phyloP scores from a whole-genome alignment of 345 rosid genomes.

The Brassica rapa region DNA sequence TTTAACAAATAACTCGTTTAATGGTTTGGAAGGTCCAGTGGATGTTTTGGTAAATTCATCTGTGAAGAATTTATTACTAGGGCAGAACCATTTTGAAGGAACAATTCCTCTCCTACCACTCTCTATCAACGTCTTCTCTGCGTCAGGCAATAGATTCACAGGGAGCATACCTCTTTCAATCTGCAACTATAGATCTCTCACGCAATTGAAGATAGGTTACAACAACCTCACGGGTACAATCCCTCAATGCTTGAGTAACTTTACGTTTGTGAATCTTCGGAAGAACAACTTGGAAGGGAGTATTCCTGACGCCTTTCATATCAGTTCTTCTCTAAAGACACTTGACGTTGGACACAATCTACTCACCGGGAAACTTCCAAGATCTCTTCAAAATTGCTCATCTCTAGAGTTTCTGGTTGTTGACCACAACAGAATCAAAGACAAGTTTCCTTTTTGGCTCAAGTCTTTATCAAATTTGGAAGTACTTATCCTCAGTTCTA shows the following conservation, averaged over 20 bases:
- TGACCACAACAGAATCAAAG: neutral
- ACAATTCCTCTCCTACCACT: too few relatives aligned
- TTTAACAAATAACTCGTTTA: too few relatives aligned
- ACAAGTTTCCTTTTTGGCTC: slow-evolving; percentile 29
- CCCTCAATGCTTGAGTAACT: neutral
- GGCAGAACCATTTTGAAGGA: too few relatives aligned
- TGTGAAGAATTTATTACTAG: too few relatives aligned
- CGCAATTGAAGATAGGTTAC: accelerated
- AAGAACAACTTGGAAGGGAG: neutral
- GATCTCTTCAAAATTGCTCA: neutral
- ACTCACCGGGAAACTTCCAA: neutral
- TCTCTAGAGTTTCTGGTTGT: neutral
- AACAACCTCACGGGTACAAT: slow-evolving; percentile 13
- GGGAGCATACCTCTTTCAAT: neutral
- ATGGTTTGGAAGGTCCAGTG: too few relatives aligned
- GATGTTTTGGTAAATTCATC: too few relatives aligned
- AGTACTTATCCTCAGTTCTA: slow-evolving; percentile 24
- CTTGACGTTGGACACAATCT: neutral
- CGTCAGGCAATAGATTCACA: neutral
- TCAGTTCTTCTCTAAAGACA: neutral
- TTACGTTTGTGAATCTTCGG: neutral
- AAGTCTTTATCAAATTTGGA: slow-evolving; percentile 13
- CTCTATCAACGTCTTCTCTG: too few relatives aligned
- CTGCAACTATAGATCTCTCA: neutral
- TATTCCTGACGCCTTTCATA: neutral